Base-by-base conservation (phyloP, 768 basidiomycete species). In the Thelephora ganbajun region DNA sequence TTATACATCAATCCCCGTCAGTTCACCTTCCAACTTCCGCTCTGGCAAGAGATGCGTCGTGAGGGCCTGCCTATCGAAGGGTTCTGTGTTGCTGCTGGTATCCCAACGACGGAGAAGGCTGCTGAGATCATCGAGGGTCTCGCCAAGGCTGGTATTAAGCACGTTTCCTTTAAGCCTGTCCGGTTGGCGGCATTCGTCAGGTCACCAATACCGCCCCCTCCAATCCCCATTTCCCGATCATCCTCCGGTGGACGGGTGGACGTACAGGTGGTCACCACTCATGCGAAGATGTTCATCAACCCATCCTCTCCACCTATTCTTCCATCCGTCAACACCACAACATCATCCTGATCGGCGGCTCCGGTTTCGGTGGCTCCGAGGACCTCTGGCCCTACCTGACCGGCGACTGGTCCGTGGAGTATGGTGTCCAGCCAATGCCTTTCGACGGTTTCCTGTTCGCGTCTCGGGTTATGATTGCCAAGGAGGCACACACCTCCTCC, bases 221-320 rank as follows among this genome's bases (percentile, higher is more conserved):
- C 46, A 92, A 97, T 64, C 84, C 94, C 30, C 82, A 90, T 67
- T 98, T 89, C 74, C 94, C 96, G 7, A 80, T 99, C 65, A 93
- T 99, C 65, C 70, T 97, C 52, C 96, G 98, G 61, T 98, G 96
- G 96, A 99, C 96, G 44, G 96, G 96, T 57, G 96, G 96, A 33
- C 90, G 96, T 55, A 96, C 93, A 16, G 96, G 96, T 52, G 96
- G 96, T 44, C 96, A 99, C 57, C 96, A 98, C 68, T 93, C 89
- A 2, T 98, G 81, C 64, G 96, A 99, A 63, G 96, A 99, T 62
- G 93, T 98, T 77, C 94, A 97, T 58, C 91, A 93, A 63, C 94
- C 96, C 0, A 78, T 97, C 56, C 70, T 98, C 44, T 68, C 82
- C 35, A 97, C 93, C 0, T 99, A 99, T 63, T 74, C 80, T 34